Evolutionary conservation across 805 yeast genomes (phyloP).

Genomic region (Starmerella bacillaris): DNA sequence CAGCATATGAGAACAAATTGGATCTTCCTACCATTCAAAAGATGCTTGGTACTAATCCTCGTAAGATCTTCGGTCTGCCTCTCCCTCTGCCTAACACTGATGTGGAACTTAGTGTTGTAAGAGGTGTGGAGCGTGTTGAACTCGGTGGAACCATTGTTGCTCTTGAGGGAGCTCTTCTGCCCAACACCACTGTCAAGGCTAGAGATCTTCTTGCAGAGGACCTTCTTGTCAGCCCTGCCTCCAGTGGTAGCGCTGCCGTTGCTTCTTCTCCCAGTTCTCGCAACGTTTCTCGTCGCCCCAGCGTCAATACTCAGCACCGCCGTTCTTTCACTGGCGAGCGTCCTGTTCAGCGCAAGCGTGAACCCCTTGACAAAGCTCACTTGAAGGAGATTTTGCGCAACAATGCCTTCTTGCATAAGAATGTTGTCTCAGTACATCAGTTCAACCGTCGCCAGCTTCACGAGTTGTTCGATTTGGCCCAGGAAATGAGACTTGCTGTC

Average conservation of each 20-base stretch:
- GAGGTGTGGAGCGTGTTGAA: conserved; percentile 78
- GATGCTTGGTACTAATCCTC: conserved; percentile 68
- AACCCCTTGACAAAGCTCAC: conserved; percentile 41
- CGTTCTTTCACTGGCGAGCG: conserved; percentile 18
- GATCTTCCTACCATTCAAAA: conserved; percentile 52
- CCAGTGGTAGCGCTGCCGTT: background rate
- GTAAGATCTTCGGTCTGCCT: conserved; percentile 53
- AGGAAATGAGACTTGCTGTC: conserved; percentile 91
- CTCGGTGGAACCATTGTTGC: conserved; percentile 63
- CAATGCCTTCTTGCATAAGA: conserved; percentile 80
- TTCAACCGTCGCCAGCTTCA: conserved; percentile 79
- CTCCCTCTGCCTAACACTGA: conserved; percentile 55
- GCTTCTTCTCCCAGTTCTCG: conserved; percentile 15
- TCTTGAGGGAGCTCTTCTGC: conserved; percentile 61
- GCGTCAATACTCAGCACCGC: conserved; percentile 23
- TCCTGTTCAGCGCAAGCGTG: conserved; percentile 18
- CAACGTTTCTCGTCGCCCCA: conserved; percentile 5
- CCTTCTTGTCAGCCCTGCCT: conserved; percentile 10
- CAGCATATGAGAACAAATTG: conserved; percentile 55
- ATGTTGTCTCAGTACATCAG: conserved; percentile 74
- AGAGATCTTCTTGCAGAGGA: conserved; percentile 11
- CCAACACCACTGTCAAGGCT: conserved; percentile 31
- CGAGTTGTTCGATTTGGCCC: conserved; percentile 86
- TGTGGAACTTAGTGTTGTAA: conserved; percentile 57
- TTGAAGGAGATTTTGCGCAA: conserved; percentile 61